Conservation (phyloP, 2,329 filamentous ascomycete species). For the Aspergillus fischeri region DNA sequence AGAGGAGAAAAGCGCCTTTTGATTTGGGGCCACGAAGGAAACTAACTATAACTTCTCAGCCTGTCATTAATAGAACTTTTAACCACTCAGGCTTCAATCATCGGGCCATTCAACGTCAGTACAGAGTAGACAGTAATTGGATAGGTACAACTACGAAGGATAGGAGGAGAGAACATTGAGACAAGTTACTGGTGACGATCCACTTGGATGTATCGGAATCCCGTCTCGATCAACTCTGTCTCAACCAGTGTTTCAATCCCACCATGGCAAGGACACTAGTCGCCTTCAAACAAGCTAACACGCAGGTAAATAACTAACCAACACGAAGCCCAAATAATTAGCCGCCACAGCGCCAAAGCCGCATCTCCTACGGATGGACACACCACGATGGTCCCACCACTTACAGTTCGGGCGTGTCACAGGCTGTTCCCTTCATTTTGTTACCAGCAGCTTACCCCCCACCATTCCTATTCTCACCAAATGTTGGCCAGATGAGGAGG, state of each 20-base stretch:
- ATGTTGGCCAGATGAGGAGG: not conserved
- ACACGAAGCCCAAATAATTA: not conserved
- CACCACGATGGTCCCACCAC: not conserved
- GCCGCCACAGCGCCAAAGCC: conserved; percentile 1
- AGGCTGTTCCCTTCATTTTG: not conserved
- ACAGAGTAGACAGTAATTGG: too few species aligned
- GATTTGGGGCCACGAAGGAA: not conserved
- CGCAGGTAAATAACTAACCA: not conserved
- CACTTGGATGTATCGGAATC: not conserved
- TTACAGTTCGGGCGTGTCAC: not conserved
- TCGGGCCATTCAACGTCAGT: not conserved
- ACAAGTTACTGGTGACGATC: not conserved
- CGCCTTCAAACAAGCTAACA: not conserved
- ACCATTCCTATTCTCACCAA: not conserved
- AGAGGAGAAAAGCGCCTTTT: not conserved
- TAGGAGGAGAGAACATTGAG: not conserved
- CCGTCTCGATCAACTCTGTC: conserved; percentile 6
- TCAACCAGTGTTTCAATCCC: conserved; percentile 23
- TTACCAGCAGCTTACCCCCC: not conserved
- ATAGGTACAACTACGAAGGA: not conserved
- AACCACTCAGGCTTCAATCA: not conserved
- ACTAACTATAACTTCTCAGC: not conserved
- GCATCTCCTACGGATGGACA: not conserved
- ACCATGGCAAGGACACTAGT: not conserved
- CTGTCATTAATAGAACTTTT: not conserved